Evolutionary conservation across 2,329 filamentous ascomycete genomes (phyloP), one percentile per base, ranked within the genome.

Genomic region (Trichoderma breve): DNA sequence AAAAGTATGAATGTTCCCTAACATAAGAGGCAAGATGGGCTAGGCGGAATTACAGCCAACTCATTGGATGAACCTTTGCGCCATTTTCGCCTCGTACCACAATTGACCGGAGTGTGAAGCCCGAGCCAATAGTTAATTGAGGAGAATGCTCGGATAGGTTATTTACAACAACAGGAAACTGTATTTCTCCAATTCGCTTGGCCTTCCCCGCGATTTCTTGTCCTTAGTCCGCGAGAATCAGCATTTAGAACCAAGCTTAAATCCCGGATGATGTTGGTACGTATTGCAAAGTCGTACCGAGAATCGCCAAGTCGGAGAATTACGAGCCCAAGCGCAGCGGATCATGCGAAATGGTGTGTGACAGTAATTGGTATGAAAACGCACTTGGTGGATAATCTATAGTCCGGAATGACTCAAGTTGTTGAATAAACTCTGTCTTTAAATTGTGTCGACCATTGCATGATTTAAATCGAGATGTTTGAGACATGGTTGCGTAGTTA

Each of bases 221-320:
- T 14, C 26, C 21, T 15, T 8, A 18, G n/a, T 11, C 6, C 24
- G 26, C 30, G 5, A 51, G 24, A 12, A 21, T 39, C 15, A 47
- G 36, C 24, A 12, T 7, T 51, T 28, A 11, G 24, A 64, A 9
- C 11, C n/a, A 28, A 39, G 26, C 24, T 51, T 43, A 47, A 47
- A 18, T 21, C 26, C 36, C 15, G 21, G 61, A 47, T 26, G 36
- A 34, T 8, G 57, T 1, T 24, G n/a, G n/a, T 60, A 4, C 6
- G 30, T 34, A 21, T 11, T 12, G 14, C 18, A 60, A 34, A 30
- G 32, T 15, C 53, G 12, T 57, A 32, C 21, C 14, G 21, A 24
- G 15, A 28, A 39, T 34, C n/a, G 66, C 66, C 66, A 69, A 69
- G 66, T 32, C 66, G 66, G 66, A 61, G 55, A 61, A 61, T 51